These are phyloP conservation scores for Cordyceps militaris DNA, from an alignment of 2,329 filamentous ascomycete genomes.

Conservation along the genomic window DNA sequence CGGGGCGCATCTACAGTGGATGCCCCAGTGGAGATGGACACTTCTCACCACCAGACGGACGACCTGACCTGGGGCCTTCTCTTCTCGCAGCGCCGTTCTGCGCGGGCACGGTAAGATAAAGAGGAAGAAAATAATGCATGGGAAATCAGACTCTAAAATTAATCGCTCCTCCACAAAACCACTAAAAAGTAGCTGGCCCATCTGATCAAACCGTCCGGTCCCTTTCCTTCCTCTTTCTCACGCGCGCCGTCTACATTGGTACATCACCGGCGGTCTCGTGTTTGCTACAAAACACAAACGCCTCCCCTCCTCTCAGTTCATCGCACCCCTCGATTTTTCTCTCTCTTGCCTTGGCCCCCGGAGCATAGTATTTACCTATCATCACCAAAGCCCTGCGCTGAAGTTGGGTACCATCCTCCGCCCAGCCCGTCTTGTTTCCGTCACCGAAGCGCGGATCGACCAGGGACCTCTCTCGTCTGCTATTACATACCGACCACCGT, in stretches of 20 bases:
- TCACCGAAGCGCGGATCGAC: no score
- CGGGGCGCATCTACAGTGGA: background rate
- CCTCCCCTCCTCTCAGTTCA: background rate
- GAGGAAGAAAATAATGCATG: background rate
- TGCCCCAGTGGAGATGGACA: background rate
- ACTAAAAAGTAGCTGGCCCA: background rate
- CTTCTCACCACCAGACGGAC: background rate
- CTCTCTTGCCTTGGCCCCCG: background rate
- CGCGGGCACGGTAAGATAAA: background rate
- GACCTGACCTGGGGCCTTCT: background rate
- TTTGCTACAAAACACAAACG: background rate
- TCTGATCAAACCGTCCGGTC: background rate
- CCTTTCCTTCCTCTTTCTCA: background rate
- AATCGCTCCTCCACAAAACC: background rate
- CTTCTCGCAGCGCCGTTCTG: background rate
- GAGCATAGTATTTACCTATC: background rate
- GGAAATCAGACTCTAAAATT: background rate
- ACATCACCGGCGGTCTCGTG: background rate
- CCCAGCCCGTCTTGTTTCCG: no score
- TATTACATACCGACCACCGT: no score
- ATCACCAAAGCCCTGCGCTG: background rate
- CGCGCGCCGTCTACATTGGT: background rate
- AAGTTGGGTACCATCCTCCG: no score
- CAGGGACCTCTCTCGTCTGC: no score
- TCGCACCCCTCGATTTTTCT: background rate